A percentile compares a stretch with the other conserved stretches of the same genome.
These are phyloP conservation scores for Phytopythium oedochilum DNA, from an alignment of 352 stramenopile genomes.

Conservation along the genomic window DNA sequence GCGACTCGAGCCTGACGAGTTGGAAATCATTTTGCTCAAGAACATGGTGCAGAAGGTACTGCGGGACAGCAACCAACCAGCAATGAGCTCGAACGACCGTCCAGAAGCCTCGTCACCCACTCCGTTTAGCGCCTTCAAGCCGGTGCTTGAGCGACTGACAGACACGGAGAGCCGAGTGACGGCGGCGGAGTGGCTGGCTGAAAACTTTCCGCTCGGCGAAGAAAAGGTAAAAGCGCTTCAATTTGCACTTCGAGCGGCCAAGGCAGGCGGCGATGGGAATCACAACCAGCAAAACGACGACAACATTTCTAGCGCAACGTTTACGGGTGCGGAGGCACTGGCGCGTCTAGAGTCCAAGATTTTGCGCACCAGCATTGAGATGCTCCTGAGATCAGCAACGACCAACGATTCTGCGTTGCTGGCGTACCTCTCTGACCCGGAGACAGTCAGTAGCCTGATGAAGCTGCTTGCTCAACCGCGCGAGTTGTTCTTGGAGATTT, in stretches of 20 bases:
- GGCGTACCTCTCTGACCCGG: conserved; percentile 10
- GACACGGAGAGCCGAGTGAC: conserved; percentile 40
- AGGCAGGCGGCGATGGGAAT: conserved; percentile 4
- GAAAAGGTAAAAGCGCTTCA: conserved; percentile 42
- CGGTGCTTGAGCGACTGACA: conserved; percentile 23
- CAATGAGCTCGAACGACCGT: neutral
- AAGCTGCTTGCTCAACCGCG: conserved; percentile 24
- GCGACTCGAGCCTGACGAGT: conserved; percentile 56
- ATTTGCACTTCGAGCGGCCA: conserved; percentile 28
- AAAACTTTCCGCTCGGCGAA: conserved; percentile 30
- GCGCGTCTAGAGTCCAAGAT: conserved; percentile 34
- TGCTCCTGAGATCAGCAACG: conserved; percentile 21
- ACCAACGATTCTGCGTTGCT: conserved; percentile 12
- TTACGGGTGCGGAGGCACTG: conserved; percentile 29
- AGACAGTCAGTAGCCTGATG: conserved; percentile 18
- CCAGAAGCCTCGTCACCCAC: no score
- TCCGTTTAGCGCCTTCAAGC: conserved; percentile 26
- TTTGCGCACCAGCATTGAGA: conserved; percentile 27
- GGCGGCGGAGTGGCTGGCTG: conserved; percentile 45
- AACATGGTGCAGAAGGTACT: conserved; percentile 36
- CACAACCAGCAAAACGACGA: neutral
- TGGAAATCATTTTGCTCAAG: conserved; percentile 74
- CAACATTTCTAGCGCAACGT: conserved; percentile 17
- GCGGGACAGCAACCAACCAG: neutral
- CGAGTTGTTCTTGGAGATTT: conserved; percentile 39